phyloP scores from a whole-genome alignment of 108 stramenopile species.

The Cyclotella choctawhatcheeana region DNA sequence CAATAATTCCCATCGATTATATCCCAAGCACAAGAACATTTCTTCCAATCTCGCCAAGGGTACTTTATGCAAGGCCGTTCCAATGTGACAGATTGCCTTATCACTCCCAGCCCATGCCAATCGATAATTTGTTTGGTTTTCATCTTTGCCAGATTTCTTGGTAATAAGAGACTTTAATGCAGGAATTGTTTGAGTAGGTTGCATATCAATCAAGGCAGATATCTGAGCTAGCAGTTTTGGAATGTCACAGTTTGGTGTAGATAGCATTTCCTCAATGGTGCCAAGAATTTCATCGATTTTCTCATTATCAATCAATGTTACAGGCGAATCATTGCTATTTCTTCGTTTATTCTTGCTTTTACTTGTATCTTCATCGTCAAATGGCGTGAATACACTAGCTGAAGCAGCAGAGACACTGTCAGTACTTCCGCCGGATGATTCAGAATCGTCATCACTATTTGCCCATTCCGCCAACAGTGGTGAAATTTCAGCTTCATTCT shows the following conservation, averaged over 20 bases:
- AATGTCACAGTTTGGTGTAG: constrained; percentile 35
- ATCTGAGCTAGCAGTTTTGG: constrained; percentile 24
- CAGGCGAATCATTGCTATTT: not conserved
- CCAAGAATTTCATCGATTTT: constrained; percentile 22
- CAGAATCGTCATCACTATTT: constrained; percentile 2
- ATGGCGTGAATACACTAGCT: constrained; percentile 10
- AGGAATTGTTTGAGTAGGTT: constrained; percentile 22
- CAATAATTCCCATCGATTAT: constrained; percentile 57
- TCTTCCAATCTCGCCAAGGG: constrained; percentile 88
- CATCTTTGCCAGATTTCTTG: not conserved
- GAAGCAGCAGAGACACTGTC: not conserved
- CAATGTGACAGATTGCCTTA: constrained; percentile 77
- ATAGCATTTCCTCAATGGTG: constrained; percentile 23
- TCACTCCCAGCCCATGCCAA: constrained; percentile 84
- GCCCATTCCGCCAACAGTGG: constrained; percentile 52
- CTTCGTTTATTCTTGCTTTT: constrained; percentile 8
- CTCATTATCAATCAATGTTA: not conserved
- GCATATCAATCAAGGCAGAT: constrained; percentile 15
- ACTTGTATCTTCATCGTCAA: constrained; percentile 6
- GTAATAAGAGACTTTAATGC: constrained; percentile 26
- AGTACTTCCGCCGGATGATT: not conserved
- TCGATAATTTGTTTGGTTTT: constrained; percentile 50
- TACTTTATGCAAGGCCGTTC: constrained; percentile 88
- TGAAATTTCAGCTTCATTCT: constrained; percentile 29
- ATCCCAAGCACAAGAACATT: constrained; percentile 67